These are phyloP conservation scores for Aureobasidium sp. DNA, from an alignment of 2,329 filamentous ascomycete species.

Conservation along the genomic window DNA sequence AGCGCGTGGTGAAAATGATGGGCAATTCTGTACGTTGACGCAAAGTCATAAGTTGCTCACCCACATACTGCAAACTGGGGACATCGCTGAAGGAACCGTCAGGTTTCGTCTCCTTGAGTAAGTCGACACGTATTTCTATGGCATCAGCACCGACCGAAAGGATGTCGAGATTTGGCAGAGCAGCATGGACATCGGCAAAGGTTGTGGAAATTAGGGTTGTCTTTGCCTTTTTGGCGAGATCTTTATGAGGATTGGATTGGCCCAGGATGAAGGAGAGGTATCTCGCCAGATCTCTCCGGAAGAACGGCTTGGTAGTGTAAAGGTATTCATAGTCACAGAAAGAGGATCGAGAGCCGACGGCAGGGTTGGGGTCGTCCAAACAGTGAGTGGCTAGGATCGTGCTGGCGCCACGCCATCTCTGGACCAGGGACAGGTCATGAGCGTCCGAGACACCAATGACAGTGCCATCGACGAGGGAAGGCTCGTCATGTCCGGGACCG, in stretches of 20 bases:
- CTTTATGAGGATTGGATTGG: constrained; percentile 70
- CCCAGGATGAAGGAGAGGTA: constrained; percentile 75
- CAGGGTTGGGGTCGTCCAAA: constrained; percentile 56
- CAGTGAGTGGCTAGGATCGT: constrained; percentile 72
- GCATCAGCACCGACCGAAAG: constrained; percentile 80
- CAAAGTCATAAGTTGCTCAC: constrained; percentile 77
- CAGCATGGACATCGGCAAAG: constrained; percentile 76
- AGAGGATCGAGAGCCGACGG: constrained; percentile 53
- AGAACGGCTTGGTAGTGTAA: constrained; percentile 66
- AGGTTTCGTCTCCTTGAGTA: constrained; percentile 63
- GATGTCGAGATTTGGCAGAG: constrained; percentile 78
- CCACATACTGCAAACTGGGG: constrained; percentile 76
- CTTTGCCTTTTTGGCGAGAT: constrained; percentile 67
- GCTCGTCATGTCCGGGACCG: constrained; percentile 48
- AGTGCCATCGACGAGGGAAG: constrained; percentile 51
- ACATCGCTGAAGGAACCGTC: constrained; percentile 58
- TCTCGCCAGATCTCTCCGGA: constrained; percentile 67
- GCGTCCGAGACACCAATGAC: constrained; percentile 60
- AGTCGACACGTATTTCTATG: constrained; percentile 76
- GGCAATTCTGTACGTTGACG: constrained; percentile 78
- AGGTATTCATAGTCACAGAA: constrained; percentile 80
- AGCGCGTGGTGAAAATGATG: constrained; percentile 84
- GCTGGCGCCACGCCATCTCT: constrained; percentile 51
- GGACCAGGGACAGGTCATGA: constrained; percentile 52
- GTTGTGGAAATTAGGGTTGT: constrained; percentile 85